Evolutionary conservation across 2,329 filamentous ascomycete genomes (phyloP).

Genomic region (Falciphora oryzae): DNA sequence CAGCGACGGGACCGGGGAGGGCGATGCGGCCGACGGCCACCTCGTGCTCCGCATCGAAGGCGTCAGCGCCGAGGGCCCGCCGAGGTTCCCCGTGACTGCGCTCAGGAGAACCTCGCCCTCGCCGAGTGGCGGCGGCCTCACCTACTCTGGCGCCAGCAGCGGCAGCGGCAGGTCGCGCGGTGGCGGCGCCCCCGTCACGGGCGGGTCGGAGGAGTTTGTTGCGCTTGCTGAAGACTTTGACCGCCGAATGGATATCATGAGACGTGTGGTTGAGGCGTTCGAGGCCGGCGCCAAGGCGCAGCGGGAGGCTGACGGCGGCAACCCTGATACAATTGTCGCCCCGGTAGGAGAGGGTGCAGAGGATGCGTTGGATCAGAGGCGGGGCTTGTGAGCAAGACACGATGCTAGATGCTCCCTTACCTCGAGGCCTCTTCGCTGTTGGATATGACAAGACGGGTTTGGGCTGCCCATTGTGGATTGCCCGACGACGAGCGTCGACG

Average conservation of each 20-base stretch:
- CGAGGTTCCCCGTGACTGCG: not conserved
- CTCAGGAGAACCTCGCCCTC: not conserved
- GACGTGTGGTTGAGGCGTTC: conserved; percentile 46
- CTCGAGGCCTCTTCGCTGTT: not conserved
- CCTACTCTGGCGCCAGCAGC: conserved; percentile 7
- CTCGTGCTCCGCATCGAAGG: conserved; percentile 62
- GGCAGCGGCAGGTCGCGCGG: conserved; percentile 5
- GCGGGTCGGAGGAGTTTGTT: conserved; percentile 44
- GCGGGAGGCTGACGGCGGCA: not conserved
- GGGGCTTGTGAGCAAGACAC: not conserved
- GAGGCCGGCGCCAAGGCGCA: conserved; percentile 4
- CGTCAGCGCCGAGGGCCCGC: conserved; percentile 26
- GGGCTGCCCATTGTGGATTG: no score
- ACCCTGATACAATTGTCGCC: not conserved
- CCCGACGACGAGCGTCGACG: not conserved
- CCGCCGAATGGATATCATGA: conserved; percentile 48
- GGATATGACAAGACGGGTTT: no score
- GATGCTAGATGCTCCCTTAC: not conserved
- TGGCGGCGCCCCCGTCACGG: conserved; percentile 18
- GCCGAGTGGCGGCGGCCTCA: not conserved
- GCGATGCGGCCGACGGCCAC: conserved; percentile 26
- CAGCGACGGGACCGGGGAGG: conserved; percentile 24
- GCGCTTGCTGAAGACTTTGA: conserved; percentile 52
- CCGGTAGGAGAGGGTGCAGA: conserved; percentile 2
- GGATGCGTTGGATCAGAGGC: not conserved